Evolutionary conservation across 306 rosid genomes (phyloP), one percentile per base, ranked within the genome.

Genomic region (Glycine tomentella): DNA sequence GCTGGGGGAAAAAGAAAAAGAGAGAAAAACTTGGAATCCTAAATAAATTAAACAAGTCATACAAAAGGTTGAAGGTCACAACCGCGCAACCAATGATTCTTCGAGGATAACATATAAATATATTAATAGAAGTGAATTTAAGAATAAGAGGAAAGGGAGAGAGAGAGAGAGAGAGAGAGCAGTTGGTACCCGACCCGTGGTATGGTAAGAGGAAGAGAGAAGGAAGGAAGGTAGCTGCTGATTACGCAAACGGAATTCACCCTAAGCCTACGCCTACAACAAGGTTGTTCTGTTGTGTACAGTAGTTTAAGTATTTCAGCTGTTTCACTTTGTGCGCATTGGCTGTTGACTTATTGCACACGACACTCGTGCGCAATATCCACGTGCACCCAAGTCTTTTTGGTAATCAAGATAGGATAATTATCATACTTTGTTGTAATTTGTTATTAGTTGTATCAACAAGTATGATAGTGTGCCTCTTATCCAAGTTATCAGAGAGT

Each of bases 131-230:
- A 34, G 0, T 34, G 38, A 34, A 4, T 11, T 48, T 67, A 69
- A 20, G 69, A 55, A 40, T 17, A 13, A 9, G 3, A 76, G 59
- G 74, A 56, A 76, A 76, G 1, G 48, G 80, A 76, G 71, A 70
- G 31, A 34, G 38, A 3, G 38, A 34, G 1, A 56, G 80, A 76
- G 71, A 70, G 31, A 34, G 38, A 3, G 38, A 34, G 38, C 4
- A 34, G 38, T 34, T 34, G 38, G 4, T 34, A 25, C 31, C 31
- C 31, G 31, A 34, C 38, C 38, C 38, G 38, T 34, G 38, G 38
- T 34, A 34, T 25, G 31, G 31, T 25, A 25, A 2, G 31, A 25
- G 31, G 31, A 25, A 25, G 31, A 25, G 31, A 25, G 31, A 25
- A 25, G 31, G 38, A 4, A 34, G 12, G 13, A 57, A 6, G 6